These are phyloP conservation scores for Collybia nuda DNA, from an alignment of 768 basidiomycete species.

Conservation along the genomic window DNA sequence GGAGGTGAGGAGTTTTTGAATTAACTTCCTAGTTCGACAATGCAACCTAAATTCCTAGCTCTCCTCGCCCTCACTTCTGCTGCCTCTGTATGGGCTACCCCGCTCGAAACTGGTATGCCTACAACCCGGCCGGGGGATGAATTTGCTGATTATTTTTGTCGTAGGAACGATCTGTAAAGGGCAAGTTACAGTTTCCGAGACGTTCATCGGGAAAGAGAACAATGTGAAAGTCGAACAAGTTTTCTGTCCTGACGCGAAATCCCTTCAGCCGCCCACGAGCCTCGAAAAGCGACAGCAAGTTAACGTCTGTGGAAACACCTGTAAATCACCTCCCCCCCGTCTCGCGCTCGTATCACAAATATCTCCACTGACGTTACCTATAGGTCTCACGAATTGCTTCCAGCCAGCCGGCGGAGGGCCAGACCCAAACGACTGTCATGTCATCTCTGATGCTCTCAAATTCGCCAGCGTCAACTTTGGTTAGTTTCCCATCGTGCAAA, in stretches of 20 bases:
- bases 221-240: slow-evolving; percentile 38
- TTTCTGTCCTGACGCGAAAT: slow-evolving; percentile 26
- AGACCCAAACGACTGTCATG: slow-evolving; percentile 44
- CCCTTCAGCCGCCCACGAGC: slow-evolving; percentile 7
- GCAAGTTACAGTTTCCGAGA: slow-evolving; percentile 21
- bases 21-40: too few species aligned
- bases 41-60: too few species aligned
- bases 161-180: slow-evolving; percentile 18
- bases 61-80: too few species aligned
- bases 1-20: too few species aligned
- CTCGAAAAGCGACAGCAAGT: slow-evolving; percentile 24
- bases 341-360: neutral
- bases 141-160: too few species aligned
- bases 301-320: slow-evolving; percentile 41
- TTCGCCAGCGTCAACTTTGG: slow-evolving; percentile 48
- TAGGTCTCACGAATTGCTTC: slow-evolving; percentile 47
- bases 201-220: slow-evolving; percentile 39
- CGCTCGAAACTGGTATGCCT: too few species aligned
- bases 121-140: too few species aligned
- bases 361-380: neutral
- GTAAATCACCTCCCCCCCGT: slow-evolving; percentile 21
- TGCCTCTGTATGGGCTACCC: too few species aligned
- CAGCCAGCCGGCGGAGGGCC: slow-evolving; percentile 44
- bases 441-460: slow-evolving; percentile 48
- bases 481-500: slow-evolving; percentile 9